These are phyloP conservation scores for Malassezia vespertilionis DNA, from an alignment of 1,284 basidiomycete species.

Conservation along the genomic window DNA sequence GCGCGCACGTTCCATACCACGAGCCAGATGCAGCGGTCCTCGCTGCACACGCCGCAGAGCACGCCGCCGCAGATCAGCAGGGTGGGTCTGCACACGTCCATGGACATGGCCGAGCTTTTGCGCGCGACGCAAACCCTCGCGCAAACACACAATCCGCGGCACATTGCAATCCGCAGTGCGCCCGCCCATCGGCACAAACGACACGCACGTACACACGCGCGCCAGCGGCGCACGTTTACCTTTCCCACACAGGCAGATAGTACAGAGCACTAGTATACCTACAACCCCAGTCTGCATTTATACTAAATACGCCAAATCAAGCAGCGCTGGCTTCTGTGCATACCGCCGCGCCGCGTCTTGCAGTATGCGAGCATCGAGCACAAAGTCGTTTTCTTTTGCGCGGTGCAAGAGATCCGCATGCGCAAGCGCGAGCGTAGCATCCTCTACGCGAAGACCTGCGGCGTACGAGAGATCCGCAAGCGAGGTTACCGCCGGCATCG, in stretches of 20 bases:
- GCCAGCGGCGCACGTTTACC: constrained; percentile 10
- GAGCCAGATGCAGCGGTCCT: constrained; percentile 8
- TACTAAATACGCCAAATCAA: constrained; percentile 15
- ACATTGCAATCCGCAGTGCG: constrained; percentile 35
- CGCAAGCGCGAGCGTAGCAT: constrained; percentile 73
- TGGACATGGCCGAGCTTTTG: constrained; percentile 26
- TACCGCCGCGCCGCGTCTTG: constrained; percentile 3
- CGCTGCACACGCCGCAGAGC: neutral
- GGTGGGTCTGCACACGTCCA: neutral
- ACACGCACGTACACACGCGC: constrained; percentile 3
- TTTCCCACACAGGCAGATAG: neutral
- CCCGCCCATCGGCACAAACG: constrained; percentile 18
- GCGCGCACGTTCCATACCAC: constrained; percentile 13
- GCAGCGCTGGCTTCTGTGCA: constrained; percentile 7
- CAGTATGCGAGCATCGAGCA: constrained; percentile 1
- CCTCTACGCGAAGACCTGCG: constrained; percentile 71
- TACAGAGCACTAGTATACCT: no score
- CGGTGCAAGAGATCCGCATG: constrained; percentile 67
- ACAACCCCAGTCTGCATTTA: neutral
- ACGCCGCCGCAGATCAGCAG: constrained; percentile 1
- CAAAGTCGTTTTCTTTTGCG: constrained; percentile 18
- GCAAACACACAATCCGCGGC: constrained; percentile 36
- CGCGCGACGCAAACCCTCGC: constrained; percentile 39
- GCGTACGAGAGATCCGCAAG: constrained; percentile 58
- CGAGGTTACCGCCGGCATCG: constrained; percentile 24